phyloP scores from a whole-genome alignment of 176 grass and related monocot species.

The Oryza punctata region DNA sequence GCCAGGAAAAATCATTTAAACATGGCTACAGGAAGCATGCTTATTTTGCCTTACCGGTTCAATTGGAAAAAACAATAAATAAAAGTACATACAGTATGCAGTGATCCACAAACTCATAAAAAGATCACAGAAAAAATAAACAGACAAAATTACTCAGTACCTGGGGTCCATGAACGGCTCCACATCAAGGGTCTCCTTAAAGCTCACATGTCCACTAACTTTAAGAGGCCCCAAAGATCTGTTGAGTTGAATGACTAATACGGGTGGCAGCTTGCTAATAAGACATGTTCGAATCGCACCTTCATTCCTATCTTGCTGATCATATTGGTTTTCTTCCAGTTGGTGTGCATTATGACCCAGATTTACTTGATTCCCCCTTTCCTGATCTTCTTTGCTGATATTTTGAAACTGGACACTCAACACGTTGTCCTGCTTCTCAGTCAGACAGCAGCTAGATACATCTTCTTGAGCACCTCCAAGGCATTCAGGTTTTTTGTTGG shows the following conservation, averaged over 20 bases:
- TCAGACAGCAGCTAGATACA: slow-evolving; percentile 12
- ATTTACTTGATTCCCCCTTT: neutral
- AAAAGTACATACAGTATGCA: no score
- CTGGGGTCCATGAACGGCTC: slow-evolving; percentile 60
- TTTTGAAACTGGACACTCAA: neutral
- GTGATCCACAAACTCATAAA: neutral
- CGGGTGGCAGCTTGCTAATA: slow-evolving; percentile 52
- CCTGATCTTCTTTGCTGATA: slow-evolving; percentile 10
- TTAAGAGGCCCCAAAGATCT: slow-evolving; percentile 54
- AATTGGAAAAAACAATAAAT: no score
- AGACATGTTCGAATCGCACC: slow-evolving; percentile 42
- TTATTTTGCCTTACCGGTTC: neutral
- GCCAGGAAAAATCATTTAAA: neutral
- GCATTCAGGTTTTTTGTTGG: slow-evolving; percentile 23
- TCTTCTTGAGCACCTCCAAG: slow-evolving; percentile 32
- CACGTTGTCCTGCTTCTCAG: slow-evolving; percentile 9
- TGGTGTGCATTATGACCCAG: slow-evolving; percentile 7
- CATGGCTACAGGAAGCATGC: no score
- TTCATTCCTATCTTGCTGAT: slow-evolving; percentile 34
- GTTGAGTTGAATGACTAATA: slow-evolving; percentile 64
- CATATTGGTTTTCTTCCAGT: slow-evolving; percentile 19
- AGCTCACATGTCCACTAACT: slow-evolving; percentile 55
- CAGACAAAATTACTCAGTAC: slow-evolving; percentile 42
- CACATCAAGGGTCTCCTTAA: slow-evolving; percentile 66
- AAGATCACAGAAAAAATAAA: neutral